Conservation (phyloP, 192 early-diverging fungal genomes). For the Backusella westeae region DNA sequence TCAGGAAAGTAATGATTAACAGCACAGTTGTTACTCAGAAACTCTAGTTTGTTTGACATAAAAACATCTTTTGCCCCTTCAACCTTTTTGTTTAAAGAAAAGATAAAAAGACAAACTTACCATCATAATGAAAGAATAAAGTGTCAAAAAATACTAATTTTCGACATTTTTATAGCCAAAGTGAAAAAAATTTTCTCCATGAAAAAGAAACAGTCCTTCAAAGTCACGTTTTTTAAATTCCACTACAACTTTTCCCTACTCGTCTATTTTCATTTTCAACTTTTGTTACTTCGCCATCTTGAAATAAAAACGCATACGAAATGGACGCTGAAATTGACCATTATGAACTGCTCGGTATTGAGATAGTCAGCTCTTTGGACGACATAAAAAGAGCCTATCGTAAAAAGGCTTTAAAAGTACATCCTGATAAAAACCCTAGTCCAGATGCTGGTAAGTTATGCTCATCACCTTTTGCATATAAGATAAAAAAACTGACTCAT, state of each 20-base stretch:
- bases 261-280: background rate
- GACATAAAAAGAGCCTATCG: conserved; percentile 53
- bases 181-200: conserved; percentile 14
- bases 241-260: background rate
- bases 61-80: conserved; percentile 20
- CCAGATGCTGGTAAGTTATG: conserved; percentile 52
- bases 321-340: conserved; percentile 39
- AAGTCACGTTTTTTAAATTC: conserved; percentile 8
- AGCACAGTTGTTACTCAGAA: conserved; percentile 28
- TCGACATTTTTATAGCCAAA: background rate
- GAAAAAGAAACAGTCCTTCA: background rate
- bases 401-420: conserved; percentile 70
- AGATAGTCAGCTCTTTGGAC: conserved; percentile 37
- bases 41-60: conserved; percentile 39
- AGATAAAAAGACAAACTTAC: background rate
- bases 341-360: conserved; percentile 47
- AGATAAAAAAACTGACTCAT: background rate
- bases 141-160: background rate
- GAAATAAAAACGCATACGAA: background rate
- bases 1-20: conserved; percentile 26
- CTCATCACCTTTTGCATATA: background rate
- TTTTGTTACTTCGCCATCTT: background rate
- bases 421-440: conserved; percentile 87
- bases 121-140: background rate
- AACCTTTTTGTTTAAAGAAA: background rate